Base-by-base conservation (phyloP, 23 red algal genomes). In the Gracilaria caudata region DNA sequence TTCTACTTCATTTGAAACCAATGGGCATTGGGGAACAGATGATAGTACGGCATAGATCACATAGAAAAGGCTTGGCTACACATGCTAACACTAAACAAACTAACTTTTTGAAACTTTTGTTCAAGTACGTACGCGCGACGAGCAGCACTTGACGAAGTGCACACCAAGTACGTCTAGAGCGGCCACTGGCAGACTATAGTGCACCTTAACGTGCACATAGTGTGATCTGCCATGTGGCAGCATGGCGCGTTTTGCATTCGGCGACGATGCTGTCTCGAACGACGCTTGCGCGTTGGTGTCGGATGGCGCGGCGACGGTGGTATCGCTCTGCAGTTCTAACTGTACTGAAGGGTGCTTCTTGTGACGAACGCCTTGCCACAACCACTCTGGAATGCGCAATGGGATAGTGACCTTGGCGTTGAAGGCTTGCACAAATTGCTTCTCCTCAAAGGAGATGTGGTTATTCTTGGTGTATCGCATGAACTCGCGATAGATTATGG, bases 351-450 rank as follows among this genome's bases (percentile, higher is more conserved):
- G 95, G 63, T 98, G 95, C n/a, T 36, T 39, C 34, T 66, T 66
- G 66, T 92, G 81, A 10, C 90, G 80, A 26, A 86, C 76, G 45
- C 95, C 90, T 19, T 74, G 73, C 95, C 95, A 98, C 38, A 98
- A 82, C 95, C 95, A 98, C 21, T 37, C 3, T 32, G 95, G 95
- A 49, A 84, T 80, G 61, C 59, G 24, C 10, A 54, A 12, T 29
- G 93, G 93, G 17, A 99, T 77, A 8, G 68, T 60, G 36, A 99
- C 81, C 17, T 73, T 73, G 46, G 66, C 93, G 34, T 89, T 89
- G 90, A 99, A 99, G 72, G 81, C 73, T 78, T 99, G 89, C 17
- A 99, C 93, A 80, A 95, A 99, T 65, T 94, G 90, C 21, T 87
- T 91, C 85, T 99, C 97, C 37, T 92, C 83, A 24, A 81, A 90